Evolutionary conservation across 129 eudicot species (phyloP), one percentile per base, ranked within the genome.

Genomic region (Heracleum sosnowskyi): DNA sequence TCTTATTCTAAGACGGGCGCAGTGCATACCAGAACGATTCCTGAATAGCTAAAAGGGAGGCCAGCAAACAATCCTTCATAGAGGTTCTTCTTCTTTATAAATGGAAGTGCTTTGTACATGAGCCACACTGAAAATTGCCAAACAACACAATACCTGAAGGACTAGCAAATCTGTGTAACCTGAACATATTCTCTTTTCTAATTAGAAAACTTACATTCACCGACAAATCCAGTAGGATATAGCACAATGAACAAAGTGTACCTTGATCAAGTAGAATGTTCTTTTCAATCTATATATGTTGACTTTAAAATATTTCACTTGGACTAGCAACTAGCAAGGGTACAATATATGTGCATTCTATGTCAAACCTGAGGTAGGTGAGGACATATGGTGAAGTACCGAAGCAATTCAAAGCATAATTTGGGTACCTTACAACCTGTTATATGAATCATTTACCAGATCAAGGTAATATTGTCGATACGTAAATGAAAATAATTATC

Each of bases 31-130:
- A 74, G 77, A 75, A 95, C 85, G 71, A 88, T 92, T 64, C 84
- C 74, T 66, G 80, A 81, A 82, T 90, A 95, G 85, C 89, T 89
- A 85, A 95, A 87, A 76, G 94, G 96, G 36, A 92, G 83, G 77
- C 68, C 73, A 73, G 83, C 80, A 76, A 90, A 90, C 69, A 80
- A 78, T 79, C 90, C 86, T 78, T 84, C 88, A 73, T 88, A 90
- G 26, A 95, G 90, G 49, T 88, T 84, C 74, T 86, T 89, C 84
- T 86, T 83, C 91, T 83, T 84, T 80, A 92, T 85, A 72, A 84
- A 76, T 1, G 96, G 97, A 70, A 95, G 99, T 62, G 96, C 88
- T 81, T 90, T 84, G 84, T 92, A 95, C 96, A 95, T 95, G 73
- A 92, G 85, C 97, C 94, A 92, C 91, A 95, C 99, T 95, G 83